A percentile compares a stretch with the other conserved stretches of the same genome.
Conservation (phyloP, 352 stramenopile species). For the Globisporangium recalcitrans region DNA sequence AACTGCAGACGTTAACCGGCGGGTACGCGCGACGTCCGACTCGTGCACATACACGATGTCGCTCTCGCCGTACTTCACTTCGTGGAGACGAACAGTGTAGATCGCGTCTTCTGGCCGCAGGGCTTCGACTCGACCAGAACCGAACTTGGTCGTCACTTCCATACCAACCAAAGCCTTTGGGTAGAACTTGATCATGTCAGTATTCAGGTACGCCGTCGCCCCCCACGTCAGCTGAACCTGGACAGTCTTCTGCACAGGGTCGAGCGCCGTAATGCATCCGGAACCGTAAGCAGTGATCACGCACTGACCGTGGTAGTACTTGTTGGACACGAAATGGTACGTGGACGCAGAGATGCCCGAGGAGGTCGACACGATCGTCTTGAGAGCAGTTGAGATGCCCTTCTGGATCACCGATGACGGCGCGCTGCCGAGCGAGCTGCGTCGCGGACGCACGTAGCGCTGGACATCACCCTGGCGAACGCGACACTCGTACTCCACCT, state of each 20-base stretch:
- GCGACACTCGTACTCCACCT: conserved; percentile 35
- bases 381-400: conserved; percentile 40
- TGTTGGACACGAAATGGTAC: conserved; percentile 59
- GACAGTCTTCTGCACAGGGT: conserved; percentile 39
- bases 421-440: conserved; percentile 24
- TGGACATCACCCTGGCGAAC: conserved; percentile 39
- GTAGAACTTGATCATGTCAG: conserved; percentile 62
- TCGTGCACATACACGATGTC: conserved; percentile 73
- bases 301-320: conserved; percentile 65
- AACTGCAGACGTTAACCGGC: conserved; percentile 37
- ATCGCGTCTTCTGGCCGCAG: conserved; percentile 62
- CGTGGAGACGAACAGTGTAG: conserved; percentile 68
- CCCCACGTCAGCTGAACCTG: conserved; percentile 67
- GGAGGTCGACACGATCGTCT: conserved; percentile 59
- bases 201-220: conserved; percentile 47
- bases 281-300: conserved; percentile 68
- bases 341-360: conserved; percentile 37
- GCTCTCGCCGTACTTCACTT: conserved; percentile 32
- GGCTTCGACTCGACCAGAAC: conserved; percentile 51
- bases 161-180: conserved; percentile 68
- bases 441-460: conserved; percentile 27
- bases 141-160: conserved; percentile 77
- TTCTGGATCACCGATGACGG: conserved; percentile 39
- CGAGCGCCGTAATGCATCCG: conserved; percentile 50
- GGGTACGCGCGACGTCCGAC: conserved; percentile 48